phyloP scores from a whole-genome alignment of 129 eudicot species.

The Artemisia argyi region DNA sequence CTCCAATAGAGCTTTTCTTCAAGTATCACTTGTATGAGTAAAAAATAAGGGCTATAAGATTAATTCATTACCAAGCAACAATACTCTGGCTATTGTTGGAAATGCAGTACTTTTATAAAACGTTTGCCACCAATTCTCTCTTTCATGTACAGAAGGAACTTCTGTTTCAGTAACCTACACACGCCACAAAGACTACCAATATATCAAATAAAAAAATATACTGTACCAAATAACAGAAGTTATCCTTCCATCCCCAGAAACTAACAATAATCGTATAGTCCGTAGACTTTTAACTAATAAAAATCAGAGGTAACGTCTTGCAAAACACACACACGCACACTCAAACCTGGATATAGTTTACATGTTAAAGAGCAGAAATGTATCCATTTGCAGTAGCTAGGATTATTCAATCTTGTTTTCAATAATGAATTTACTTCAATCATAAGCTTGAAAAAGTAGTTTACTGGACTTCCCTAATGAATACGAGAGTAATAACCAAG shows the following conservation, averaged over 20 bases:
- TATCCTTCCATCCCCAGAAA: background rate
- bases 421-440: background rate
- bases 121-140: constrained; percentile 56
- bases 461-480: constrained; percentile 1
- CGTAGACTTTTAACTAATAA: background rate
- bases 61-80: constrained; percentile 57
- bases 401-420: background rate
- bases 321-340: background rate
- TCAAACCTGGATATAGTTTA: no score
- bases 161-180: constrained; percentile 46
- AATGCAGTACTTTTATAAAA: constrained; percentile 74
- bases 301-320: background rate
- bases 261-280: background rate
- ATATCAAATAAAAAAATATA: background rate
- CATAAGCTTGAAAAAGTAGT: background rate
- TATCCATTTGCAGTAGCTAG: background rate
- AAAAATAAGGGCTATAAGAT: background rate
- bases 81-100: constrained; percentile 61
- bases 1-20: background rate
- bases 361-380: no score
- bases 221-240: background rate
- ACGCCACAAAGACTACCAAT: background rate
- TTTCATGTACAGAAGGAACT: constrained; percentile 44
- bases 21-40: background rate
- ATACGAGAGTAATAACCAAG: background rate